These are phyloP conservation scores for Phytopythium kandeliae DNA, from an alignment of 352 stramenopile species.

Conservation along the genomic window DNA sequence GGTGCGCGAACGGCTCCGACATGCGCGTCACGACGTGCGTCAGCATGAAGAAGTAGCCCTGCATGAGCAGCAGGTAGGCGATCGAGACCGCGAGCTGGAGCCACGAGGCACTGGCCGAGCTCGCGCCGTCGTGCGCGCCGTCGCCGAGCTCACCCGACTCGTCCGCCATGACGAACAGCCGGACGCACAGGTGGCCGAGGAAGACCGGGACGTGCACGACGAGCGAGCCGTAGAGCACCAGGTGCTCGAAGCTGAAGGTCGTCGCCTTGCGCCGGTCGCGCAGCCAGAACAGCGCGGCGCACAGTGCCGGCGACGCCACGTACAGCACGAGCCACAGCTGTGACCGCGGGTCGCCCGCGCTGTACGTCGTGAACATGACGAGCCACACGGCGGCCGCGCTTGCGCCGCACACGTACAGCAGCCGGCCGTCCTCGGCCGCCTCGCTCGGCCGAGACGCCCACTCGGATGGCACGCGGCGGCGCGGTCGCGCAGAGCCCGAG, in stretches of 20 bases:
- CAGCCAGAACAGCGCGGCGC: constrained; percentile 48
- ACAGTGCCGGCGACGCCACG: constrained; percentile 51
- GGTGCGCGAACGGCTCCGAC: constrained; percentile 74
- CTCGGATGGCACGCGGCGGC: constrained; percentile 1
- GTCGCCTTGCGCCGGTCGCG: constrained; percentile 16
- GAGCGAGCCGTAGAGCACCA: constrained; percentile 68
- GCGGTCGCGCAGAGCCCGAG: background rate
- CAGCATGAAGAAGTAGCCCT: constrained; percentile 82
- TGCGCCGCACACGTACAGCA: constrained; percentile 36
- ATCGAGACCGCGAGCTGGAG: constrained; percentile 74
- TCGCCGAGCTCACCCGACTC: constrained; percentile 3
- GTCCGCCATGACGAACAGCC: constrained; percentile 64
- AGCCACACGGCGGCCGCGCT: constrained; percentile 47
- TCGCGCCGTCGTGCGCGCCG: constrained; percentile 6
- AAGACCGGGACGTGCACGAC: constrained; percentile 77
- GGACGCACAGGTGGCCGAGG: constrained; percentile 74
- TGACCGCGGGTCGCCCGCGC: constrained; percentile 18
- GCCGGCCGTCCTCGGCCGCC: constrained; percentile 13
- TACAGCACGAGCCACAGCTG: constrained; percentile 63
- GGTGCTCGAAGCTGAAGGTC: constrained; percentile 56
- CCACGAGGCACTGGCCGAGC: constrained; percentile 34
- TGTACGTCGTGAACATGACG: constrained; percentile 71
- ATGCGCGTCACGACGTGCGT: constrained; percentile 78
- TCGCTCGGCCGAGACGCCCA: no score
- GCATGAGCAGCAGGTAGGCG: constrained; percentile 75